Evolutionary conservation across 208 protist genomes (phyloP).

Genomic region (Leishmania guyanensis): DNA sequence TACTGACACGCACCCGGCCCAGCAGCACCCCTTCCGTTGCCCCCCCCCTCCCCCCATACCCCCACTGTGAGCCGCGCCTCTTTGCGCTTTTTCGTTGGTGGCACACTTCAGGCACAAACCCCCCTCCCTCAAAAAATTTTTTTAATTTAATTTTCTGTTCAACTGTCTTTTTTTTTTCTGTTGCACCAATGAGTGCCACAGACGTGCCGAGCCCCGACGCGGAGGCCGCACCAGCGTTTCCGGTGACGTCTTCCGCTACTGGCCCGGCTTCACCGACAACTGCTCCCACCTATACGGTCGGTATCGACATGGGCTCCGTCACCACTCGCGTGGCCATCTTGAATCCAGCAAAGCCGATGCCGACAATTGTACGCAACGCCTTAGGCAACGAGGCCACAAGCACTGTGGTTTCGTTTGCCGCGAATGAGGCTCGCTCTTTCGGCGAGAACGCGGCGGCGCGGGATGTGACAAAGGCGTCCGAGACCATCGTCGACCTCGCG

Average conservation of each 20-base stretch:
- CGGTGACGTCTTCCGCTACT: slow-evolving; percentile 2
- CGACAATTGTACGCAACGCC: slow-evolving; percentile 64
- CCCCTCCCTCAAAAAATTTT: no score
- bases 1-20: background rate
- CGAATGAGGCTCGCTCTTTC: slow-evolving; percentile 54
- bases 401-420: slow-evolving; percentile 57
- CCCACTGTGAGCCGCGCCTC: background rate
- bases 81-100: background rate
- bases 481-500: slow-evolving; percentile 61
- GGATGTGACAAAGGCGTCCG: slow-evolving; percentile 55
- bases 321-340: slow-evolving; percentile 63
- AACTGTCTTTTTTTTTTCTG: background rate
- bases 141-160: background rate
- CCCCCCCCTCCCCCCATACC: background rate
- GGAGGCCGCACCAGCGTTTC: slow-evolving; percentile 3
- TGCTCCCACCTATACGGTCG: slow-evolving; percentile 33
- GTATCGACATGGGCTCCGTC: slow-evolving; percentile 64
- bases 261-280: slow-evolving; percentile 1
- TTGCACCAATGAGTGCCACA: slow-evolving; percentile 9
- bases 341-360: slow-evolving; percentile 58
- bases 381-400: slow-evolving; percentile 72
- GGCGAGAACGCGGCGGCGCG: slow-evolving; percentile 65
- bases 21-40: background rate
- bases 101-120: background rate
- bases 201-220: background rate